These are phyloP conservation scores for Pseudopithomyces chartarum DNA, from an alignment of 2,329 filamentous ascomycete species.

Conservation along the genomic window DNA sequence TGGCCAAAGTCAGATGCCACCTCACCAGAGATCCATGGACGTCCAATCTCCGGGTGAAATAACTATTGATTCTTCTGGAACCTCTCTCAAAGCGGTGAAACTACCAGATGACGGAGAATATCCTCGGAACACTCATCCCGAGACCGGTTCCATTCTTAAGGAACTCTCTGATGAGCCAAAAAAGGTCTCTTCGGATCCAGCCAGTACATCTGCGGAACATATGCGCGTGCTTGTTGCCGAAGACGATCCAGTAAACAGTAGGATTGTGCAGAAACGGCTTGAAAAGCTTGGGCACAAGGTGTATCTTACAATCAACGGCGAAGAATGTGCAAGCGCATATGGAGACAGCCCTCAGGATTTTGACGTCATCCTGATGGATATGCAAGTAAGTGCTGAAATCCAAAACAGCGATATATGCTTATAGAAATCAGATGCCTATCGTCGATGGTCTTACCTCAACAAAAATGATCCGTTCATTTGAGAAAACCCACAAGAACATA, in stretches of 20 bases:
- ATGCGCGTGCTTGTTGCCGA: constrained; percentile 79
- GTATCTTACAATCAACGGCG: constrained; percentile 76
- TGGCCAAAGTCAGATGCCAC: constrained; percentile 19
- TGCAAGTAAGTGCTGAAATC: constrained; percentile 69
- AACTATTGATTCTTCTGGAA: constrained; percentile 46
- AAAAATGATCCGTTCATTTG: constrained; percentile 79
- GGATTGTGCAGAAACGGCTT: constrained; percentile 77
- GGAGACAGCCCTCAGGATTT: constrained; percentile 66
- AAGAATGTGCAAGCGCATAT: constrained; percentile 78
- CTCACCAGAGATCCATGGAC: constrained; percentile 48
- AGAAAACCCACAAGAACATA: constrained; percentile 59
- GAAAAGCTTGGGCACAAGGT: constrained; percentile 77
- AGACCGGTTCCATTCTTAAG: constrained; percentile 31
- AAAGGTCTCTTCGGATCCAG: constrained; percentile 13
- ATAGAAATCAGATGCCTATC: constrained; percentile 76
- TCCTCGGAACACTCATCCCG: constrained; percentile 12
- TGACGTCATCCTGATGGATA: constrained; percentile 88
- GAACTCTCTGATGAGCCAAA: constrained; percentile 30
- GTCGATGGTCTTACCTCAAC: constrained; percentile 82
- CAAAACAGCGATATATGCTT: not conserved
- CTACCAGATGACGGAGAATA: constrained; percentile 50
- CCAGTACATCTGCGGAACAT: constrained; percentile 43
- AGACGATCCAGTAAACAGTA: constrained; percentile 86
- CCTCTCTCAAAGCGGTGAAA: constrained; percentile 52
- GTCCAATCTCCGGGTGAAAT: constrained; percentile 50